phyloP scores from a whole-genome alignment of 805 yeast genomes.

The Lipomyces kockii region DNA sequence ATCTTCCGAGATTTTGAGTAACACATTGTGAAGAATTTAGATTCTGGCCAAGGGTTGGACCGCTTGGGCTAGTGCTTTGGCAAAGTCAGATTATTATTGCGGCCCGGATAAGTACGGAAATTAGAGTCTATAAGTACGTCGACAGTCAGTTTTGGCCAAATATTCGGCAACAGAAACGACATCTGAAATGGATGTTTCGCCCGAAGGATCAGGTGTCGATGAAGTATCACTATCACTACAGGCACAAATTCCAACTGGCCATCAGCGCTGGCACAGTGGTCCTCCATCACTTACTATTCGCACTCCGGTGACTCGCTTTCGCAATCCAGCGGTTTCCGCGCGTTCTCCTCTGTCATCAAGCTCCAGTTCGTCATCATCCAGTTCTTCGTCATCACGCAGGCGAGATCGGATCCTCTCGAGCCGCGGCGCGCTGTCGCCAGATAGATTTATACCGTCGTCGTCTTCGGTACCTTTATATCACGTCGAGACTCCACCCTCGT shows the following conservation, averaged over 20 bases:
- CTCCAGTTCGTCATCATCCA: conserved; percentile 9
- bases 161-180: background rate
- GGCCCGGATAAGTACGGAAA: background rate
- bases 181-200: background rate
- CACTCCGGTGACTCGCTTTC: background rate
- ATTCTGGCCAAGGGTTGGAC: background rate
- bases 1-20: background rate
- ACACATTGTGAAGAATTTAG: background rate
- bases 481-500: conserved; percentile 26
- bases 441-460: conserved; percentile 34
- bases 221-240: background rate
- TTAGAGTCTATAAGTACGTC: background rate
- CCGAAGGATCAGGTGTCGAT: background rate
- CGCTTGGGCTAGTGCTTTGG: background rate
- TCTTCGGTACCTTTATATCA: conserved; percentile 29
- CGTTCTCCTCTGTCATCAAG: conserved; percentile 9
- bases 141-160: background rate
- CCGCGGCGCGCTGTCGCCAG: conserved; percentile 32
- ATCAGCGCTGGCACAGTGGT: conserved; percentile 1
- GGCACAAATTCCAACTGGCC: background rate
- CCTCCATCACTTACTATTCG: conserved; percentile 7
- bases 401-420: conserved; percentile 21
- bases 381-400: conserved; percentile 11
- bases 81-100: background rate
- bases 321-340: background rate